Percentiles rank a stretch among this genome's conserved stretches.
Conservation (phyloP, 2,329 filamentous ascomycete genomes). For the Apiospora phragmitis region DNA sequence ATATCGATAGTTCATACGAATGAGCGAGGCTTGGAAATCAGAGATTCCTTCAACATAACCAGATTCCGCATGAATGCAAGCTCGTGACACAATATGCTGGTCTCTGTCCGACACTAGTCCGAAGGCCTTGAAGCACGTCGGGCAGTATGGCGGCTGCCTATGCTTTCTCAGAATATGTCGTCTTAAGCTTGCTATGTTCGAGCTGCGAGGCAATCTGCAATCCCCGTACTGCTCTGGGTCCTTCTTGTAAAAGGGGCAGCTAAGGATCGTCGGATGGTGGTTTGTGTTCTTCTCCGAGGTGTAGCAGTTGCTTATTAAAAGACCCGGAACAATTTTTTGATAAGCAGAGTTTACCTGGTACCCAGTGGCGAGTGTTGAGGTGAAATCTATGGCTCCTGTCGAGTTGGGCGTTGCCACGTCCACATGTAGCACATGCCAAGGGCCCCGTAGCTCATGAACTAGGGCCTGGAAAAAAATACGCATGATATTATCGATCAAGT, state of each 20-base stretch:
- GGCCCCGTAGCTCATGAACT: no score
- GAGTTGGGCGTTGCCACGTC: no score
- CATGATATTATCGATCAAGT: no score
- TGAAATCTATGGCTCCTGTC: no score
- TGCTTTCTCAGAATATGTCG: background rate
- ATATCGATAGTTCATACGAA: background rate
- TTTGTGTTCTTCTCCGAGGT: no score
- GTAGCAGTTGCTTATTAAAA: no score
- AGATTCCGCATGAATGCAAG: background rate
- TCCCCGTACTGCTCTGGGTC: background rate
- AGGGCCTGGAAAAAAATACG: no score
- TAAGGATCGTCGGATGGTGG: background rate
- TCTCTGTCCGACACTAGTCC: background rate
- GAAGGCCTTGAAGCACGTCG: background rate
- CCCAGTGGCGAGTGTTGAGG: no score
- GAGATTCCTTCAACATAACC: background rate
- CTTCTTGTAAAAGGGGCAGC: background rate
- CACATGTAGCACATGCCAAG: no score
- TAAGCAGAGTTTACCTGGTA: no score
- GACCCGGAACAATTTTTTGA: no score
- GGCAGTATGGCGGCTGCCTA: background rate
- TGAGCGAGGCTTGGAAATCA: background rate
- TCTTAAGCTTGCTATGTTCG: background rate
- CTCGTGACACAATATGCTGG: background rate
- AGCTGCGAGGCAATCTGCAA: background rate